A percentile compares a stretch with the other conserved stretches of the same genome.
These are phyloP conservation scores for Aspergillus tubingensis DNA, from an alignment of 2,329 filamentous ascomycete genomes.

Conservation along the genomic window DNA sequence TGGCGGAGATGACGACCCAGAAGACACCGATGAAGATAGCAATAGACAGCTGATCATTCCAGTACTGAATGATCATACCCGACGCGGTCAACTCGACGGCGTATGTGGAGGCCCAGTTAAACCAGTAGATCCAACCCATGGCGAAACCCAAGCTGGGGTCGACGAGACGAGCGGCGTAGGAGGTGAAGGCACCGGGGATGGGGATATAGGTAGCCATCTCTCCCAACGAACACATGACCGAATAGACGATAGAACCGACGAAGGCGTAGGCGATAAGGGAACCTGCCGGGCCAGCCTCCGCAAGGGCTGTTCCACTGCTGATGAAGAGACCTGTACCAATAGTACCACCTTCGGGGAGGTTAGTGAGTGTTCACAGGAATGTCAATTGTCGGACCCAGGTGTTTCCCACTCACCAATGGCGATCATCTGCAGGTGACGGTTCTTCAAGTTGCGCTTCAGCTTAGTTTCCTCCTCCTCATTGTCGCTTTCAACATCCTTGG, in stretches of 20 bases:
- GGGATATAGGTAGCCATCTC: constrained; percentile 79
- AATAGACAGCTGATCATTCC: constrained; percentile 62
- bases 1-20: constrained; percentile 66
- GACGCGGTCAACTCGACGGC: constrained; percentile 70
- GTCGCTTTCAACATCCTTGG: constrained; percentile 7
- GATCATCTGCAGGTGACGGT: constrained; percentile 28
- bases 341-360: constrained; percentile 52
- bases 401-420: constrained; percentile 18
- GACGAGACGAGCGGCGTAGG: constrained; percentile 76
- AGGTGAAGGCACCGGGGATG: constrained; percentile 72
- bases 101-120: constrained; percentile 72
- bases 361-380: neutral
- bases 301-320: constrained; percentile 63
- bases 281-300: constrained; percentile 64
- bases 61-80: constrained; percentile 74
- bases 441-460: constrained; percentile 26
- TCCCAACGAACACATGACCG: constrained; percentile 66
- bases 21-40: constrained; percentile 73
- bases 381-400: neutral
- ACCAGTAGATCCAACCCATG: constrained; percentile 83
- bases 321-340: constrained; percentile 73
- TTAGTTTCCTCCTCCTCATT: constrained; percentile 9
- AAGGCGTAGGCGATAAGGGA: constrained; percentile 68
- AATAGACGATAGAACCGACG: constrained; percentile 71
- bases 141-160: constrained; percentile 71